Conservation (phyloP, 257 asterid species). For the Solanum lignicaule region DNA sequence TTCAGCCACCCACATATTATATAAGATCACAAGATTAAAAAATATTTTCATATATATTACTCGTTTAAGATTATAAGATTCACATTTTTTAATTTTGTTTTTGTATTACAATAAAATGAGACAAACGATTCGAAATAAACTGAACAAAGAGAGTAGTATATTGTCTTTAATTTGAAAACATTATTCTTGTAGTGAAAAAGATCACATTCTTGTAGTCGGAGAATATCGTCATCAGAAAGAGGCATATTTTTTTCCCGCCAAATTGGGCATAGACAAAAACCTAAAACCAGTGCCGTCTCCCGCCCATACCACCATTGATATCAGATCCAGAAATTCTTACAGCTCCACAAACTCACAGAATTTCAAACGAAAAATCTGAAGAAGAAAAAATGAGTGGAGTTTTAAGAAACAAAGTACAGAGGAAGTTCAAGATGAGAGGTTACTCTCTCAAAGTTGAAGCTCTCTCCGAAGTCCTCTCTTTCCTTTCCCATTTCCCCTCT, state of each 20-base stretch:
- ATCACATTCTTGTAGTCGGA: background rate
- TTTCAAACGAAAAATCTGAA: background rate
- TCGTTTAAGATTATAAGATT: no score
- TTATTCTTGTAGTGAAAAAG: background rate
- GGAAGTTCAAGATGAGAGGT: slow-evolving; percentile 87
- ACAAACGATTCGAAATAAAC: no score
- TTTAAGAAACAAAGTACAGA: slow-evolving; percentile 66
- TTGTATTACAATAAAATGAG: no score
- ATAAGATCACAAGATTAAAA: no score
- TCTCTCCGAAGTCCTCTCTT: slow-evolving; percentile 53
- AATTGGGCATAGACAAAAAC: background rate
- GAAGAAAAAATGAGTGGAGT: slow-evolving; percentile 28
- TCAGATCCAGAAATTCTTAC: background rate
- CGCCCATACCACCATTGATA: background rate
- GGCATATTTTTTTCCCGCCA: background rate
- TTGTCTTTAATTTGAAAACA: background rate
- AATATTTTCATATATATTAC: no score
- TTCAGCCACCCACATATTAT: no score
- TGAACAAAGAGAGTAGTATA: no score
- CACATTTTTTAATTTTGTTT: no score
- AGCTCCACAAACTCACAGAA: background rate
- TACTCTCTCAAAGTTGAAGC: slow-evolving; percentile 79
- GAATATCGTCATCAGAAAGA: background rate
- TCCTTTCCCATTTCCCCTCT: slow-evolving; percentile 39
- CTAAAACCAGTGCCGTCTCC: background rate